Evolutionary conservation across 1,139 yeast genomes (phyloP), one percentile per base, ranked within the genome.

Genomic region (Lodderomyces theae): DNA sequence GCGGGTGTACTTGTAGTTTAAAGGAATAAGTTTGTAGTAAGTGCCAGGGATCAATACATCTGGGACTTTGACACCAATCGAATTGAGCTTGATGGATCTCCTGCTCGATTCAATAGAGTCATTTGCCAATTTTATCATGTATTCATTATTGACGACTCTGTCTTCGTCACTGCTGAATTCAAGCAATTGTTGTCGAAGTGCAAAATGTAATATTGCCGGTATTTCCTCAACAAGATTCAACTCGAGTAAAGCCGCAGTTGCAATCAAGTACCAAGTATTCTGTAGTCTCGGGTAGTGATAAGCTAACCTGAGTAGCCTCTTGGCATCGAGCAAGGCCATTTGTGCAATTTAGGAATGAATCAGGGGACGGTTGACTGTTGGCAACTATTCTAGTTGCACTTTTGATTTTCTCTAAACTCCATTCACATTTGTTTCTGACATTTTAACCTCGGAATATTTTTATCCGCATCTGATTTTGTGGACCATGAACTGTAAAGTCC

Each of bases 141-240:
- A 51, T 25, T 49, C 41, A 45, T 63, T 57, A 9, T 60, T 55
- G 33, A 61, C 21, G 16, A 38, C 23, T 12, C 49, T 58, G 38
- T 53, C 40, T 26, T 38, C 40, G 19, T 38, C 40, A 6, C 19
- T 38, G 33, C 19, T 25, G 21, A 38, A 58, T 16, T 40, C 40
- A 22, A 37, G 34, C 31, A 72, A 64, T 43, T 74, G 75, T 46
- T 73, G 74, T 43, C 80, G 69, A 50, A 89, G 56, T 8, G 90
- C 89, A 64, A 83, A 84, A 50, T 86, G 86, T 57, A 82, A 84
- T 8, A 89, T 60, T 41, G 70, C 71, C 3, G 96, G 92, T 32
- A 89, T 78, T 49, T 86, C 96, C 39, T 82, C 79, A 0, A 96
- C 95, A 46, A 75, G 78, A 56, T 89, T 89, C 54, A 92, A 81